Conservation (phyloP, 2,329 filamentous ascomycete species). For the Rasamsonia emersonii region DNA sequence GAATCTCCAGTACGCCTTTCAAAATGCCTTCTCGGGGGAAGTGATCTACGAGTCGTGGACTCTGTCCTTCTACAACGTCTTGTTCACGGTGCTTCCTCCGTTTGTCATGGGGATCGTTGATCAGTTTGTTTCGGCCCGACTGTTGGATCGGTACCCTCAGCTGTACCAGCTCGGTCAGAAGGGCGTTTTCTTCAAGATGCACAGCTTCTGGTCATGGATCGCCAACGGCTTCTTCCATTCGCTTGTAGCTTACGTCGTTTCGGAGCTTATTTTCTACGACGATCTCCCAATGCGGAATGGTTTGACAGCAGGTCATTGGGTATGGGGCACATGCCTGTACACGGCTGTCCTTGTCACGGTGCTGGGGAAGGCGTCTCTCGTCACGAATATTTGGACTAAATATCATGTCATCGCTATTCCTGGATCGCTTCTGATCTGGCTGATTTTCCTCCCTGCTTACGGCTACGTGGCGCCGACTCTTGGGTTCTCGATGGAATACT, state of each 20-base stretch:
- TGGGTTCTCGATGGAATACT: conserved; percentile 72
- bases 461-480: conserved; percentile 76
- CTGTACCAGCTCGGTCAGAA: conserved; percentile 89
- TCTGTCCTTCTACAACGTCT: conserved; percentile 97
- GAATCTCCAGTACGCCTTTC: conserved; percentile 70
- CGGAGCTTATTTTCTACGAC: conserved; percentile 69
- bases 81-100: conserved; percentile 90
- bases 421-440: conserved; percentile 85
- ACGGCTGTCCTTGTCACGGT: conserved; percentile 89
- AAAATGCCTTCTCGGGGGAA: conserved; percentile 95
- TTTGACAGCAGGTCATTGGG: conserved; percentile 83
- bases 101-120: conserved; percentile 94
- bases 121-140: conserved; percentile 88
- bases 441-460: conserved; percentile 81
- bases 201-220: conserved; percentile 90
- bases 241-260: conserved; percentile 79
- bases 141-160: conserved; percentile 92
- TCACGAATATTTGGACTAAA: conserved; percentile 98
- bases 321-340: conserved; percentile 94
- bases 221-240: conserved; percentile 94
- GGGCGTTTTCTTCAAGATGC: conserved; percentile 86
- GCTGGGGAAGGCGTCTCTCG: conserved; percentile 84
- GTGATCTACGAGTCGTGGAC: conserved; percentile 99
- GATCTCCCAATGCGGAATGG: conserved; percentile 75
- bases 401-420: conserved; percentile 94